phyloP scores from a whole-genome alignment of 495 filamentous ascomycete genomes.

The Neurospora sp. region DNA sequence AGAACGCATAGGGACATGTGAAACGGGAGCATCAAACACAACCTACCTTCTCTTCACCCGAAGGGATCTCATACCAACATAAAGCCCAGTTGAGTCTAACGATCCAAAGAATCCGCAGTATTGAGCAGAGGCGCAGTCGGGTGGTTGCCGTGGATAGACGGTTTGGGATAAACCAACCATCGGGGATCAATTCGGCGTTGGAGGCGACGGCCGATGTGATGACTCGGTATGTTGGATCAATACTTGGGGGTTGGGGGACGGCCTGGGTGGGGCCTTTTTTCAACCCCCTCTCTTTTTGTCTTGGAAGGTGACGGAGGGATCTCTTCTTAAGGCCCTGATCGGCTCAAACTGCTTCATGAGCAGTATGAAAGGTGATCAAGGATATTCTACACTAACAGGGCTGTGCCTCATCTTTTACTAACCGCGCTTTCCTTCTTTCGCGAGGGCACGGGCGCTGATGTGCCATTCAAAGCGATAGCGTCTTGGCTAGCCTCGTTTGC shows the following conservation, averaged over 20 bases:
- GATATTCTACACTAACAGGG: too few species aligned
- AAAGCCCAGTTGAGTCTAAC: neutral
- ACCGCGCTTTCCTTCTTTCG: too few species aligned
- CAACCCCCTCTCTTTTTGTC: neutral
- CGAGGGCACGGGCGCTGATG: too few species aligned
- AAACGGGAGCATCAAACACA: neutral
- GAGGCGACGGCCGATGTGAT: neutral
- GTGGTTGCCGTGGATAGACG: neutral
- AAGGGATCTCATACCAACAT: neutral
- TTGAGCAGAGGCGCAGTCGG: neutral
- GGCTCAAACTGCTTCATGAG: too few species aligned
- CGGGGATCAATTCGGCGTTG: neutral
- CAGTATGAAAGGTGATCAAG: too few species aligned
- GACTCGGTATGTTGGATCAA: neutral
- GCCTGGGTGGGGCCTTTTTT: too few species aligned
- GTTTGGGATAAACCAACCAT: neutral
- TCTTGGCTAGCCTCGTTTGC: too few species aligned
- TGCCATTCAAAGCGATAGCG: too few species aligned
- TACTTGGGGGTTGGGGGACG: neutral
- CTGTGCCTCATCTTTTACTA: too few species aligned
- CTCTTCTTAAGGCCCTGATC: too few species aligned
- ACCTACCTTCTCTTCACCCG: neutral
- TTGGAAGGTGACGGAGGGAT: neutral
- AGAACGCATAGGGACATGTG: neutral
- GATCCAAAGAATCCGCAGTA: neutral